phyloP scores from a whole-genome alignment of 1,284 basidiomycete species.

The Singerocomus inundabilis region DNA sequence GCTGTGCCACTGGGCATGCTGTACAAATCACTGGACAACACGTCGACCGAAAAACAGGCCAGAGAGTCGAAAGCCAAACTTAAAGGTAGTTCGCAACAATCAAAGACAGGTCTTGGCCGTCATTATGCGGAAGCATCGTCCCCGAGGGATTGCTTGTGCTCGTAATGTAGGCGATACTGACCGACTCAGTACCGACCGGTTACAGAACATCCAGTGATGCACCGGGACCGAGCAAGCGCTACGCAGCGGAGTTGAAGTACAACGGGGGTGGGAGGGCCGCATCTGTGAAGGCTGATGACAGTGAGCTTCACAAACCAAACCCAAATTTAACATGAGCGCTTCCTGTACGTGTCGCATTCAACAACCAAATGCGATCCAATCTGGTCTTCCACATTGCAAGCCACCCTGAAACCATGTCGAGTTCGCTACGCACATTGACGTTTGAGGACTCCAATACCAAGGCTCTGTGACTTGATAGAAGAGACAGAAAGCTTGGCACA shows the following conservation, averaged over 20 bases:
- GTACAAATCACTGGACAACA: constrained; percentile 3
- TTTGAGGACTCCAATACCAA: constrained; percentile 25
- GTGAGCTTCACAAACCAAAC: constrained; percentile 15
- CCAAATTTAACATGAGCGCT: constrained; percentile 12
- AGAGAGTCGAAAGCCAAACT: constrained; percentile 15
- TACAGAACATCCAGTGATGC: constrained; percentile 13
- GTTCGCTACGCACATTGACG: constrained; percentile 27
- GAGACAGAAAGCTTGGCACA: constrained; percentile 11
- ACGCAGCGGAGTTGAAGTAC: constrained; percentile 22
- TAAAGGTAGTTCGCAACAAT: constrained; percentile 10
- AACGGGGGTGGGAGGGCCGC: constrained; percentile 24
- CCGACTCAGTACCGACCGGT: constrained; percentile 13
- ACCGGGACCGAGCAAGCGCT: constrained; percentile 19
- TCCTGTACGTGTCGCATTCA: constrained; percentile 35
- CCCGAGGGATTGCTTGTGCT: constrained; percentile 4
- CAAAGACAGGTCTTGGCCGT: constrained; percentile 30
- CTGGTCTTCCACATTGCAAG: constrained; percentile 24
- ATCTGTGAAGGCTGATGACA: constrained; percentile 20
- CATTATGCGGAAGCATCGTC: background rate
- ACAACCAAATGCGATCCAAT: constrained; percentile 19
- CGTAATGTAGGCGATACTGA: constrained; percentile 4
- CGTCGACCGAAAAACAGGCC: constrained; percentile 19
- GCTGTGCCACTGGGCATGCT: constrained; percentile 4
- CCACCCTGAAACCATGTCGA: constrained; percentile 36
- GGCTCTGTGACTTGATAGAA: constrained; percentile 7